Conservation (phyloP, 306 rosid genomes). For the Bauhinia variegata region DNA sequence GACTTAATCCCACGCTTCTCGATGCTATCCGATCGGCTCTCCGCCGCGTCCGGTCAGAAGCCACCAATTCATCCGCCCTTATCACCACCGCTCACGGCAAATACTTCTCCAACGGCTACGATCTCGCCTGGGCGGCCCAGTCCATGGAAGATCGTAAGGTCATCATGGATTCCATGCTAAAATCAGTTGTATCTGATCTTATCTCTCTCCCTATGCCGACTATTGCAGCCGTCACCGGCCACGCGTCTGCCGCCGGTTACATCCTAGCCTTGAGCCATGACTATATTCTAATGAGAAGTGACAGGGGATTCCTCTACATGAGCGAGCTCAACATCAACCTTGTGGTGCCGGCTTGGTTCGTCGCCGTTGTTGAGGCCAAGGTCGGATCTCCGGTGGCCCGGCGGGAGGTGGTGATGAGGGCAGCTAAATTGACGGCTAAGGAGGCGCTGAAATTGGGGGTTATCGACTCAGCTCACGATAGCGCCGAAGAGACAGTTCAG, state of each 20-base stretch:
- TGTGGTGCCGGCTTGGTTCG: constrained; percentile 62
- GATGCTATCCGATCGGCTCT: constrained; percentile 56
- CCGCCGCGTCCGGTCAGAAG: constrained; percentile 55
- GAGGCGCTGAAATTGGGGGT: constrained; percentile 63
- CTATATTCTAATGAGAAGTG: constrained; percentile 68
- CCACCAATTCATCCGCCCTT: constrained; percentile 52
- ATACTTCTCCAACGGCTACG: constrained; percentile 91
- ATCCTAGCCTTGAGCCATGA: constrained; percentile 72
- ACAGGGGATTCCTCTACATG: constrained; percentile 81
- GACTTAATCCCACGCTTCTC: constrained; percentile 73
- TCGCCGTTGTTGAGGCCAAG: constrained; percentile 48
- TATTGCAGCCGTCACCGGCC: constrained; percentile 76
- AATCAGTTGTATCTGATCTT: constrained; percentile 54
- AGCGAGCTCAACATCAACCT: constrained; percentile 77
- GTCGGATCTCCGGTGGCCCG: constrained; percentile 54
- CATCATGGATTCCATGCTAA: constrained; percentile 45
- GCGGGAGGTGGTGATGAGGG: constrained; percentile 59
- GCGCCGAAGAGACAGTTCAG: constrained; percentile 56
- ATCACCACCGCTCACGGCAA: constrained; percentile 88
- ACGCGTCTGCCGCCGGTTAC: constrained; percentile 80
- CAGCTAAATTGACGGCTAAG: constrained; percentile 64
- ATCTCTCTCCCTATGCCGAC: constrained; percentile 81
- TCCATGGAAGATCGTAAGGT: constrained; percentile 12
- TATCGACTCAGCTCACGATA: constrained; percentile 59
- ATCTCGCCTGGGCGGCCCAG: constrained; percentile 63